Base-by-base conservation (phyloP, 2,329 filamentous ascomycete genomes). In the Endothia cerciana region DNA sequence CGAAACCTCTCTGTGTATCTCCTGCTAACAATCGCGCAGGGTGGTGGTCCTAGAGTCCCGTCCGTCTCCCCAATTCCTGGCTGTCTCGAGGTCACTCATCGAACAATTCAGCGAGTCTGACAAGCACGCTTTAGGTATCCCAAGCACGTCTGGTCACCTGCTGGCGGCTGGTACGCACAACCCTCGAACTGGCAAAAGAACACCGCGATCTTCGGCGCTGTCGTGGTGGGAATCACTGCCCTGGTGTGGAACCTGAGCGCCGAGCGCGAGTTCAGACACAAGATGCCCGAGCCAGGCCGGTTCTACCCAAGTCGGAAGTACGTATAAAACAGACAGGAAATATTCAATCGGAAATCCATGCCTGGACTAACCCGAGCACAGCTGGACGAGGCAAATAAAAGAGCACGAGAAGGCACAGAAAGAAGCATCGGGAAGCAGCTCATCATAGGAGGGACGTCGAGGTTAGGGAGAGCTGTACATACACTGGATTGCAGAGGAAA, bases 121-220 rank as follows among this genome's bases (percentile, higher is more conserved):
- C 64, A 66, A 59, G 58, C 61, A 33, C n/a, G 22, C 41, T 49
- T 57, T 74, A 97, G 93, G 76, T 97, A 97, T 82, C 94, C 93
- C 79, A 97, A 97, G 86, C 94, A 99, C 85, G 93, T 99, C 86
- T 99, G 95, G 95, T 98, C 95, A 76, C 95, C 95, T 69, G 85
- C 94, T 71, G 95, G 95, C 86, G 95, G 95, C 81, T 99, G 95
- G 95, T 99, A 99, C 81, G 83, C 90, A 63, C 94, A 97, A 78
- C 95, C 95, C 63, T 84, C 87, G 72, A 99, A 99, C 85, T 99
- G 95, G 95, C 95, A 91, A 79, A 82, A 83, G 74, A 99, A 99
- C 84, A 99, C 95, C 11, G 74, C 72, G 51, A 45, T 77, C 47
- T 72, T 77, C 59, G 73, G 76, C 36, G 66, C 76, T 40, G 60